Conservation (phyloP, 169 alveolate species). For the Plasmodium inui region DNA sequence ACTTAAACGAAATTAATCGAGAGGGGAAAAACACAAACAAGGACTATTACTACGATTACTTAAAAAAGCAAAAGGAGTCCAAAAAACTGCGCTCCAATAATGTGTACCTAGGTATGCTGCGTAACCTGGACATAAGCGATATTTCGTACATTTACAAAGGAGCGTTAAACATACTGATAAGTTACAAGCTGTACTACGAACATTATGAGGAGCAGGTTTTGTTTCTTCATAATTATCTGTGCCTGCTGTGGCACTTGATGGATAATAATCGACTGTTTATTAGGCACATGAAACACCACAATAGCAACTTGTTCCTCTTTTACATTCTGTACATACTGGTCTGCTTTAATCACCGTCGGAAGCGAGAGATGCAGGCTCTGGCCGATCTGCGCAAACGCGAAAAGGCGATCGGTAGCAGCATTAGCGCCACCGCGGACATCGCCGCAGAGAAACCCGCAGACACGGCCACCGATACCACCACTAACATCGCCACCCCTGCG, state of each 20-base stretch:
- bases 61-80: slow-evolving; percentile 41
- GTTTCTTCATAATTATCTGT: slow-evolving; percentile 42
- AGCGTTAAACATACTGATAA: slow-evolving; percentile 52
- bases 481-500: neutral
- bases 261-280: slow-evolving; percentile 30
- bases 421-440: neutral
- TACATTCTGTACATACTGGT: slow-evolving; percentile 51
- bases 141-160: slow-evolving; percentile 65
- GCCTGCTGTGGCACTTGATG: slow-evolving; percentile 68
- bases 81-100: slow-evolving; percentile 14
- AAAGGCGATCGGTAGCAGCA: neutral
- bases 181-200: slow-evolving; percentile 65
- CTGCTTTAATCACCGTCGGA: slow-evolving; percentile 41
- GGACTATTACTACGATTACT: slow-evolving; percentile 14
- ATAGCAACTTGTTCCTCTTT: slow-evolving; percentile 46
- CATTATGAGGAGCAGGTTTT: slow-evolving; percentile 43
- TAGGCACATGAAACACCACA: slow-evolving; percentile 32
- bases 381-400: slow-evolving; percentile 11
- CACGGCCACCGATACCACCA: neutral
- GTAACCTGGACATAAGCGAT: slow-evolving; percentile 2
- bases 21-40: neutral
- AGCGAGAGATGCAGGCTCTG: slow-evolving; percentile 30
- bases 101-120: slow-evolving; percentile 52
- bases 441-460: too few relatives aligned
- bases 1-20: neutral